These are phyloP conservation scores for Metschnikowia bowlesiae DNA, from an alignment of 805 yeast genomes.

Conservation along the genomic window DNA sequence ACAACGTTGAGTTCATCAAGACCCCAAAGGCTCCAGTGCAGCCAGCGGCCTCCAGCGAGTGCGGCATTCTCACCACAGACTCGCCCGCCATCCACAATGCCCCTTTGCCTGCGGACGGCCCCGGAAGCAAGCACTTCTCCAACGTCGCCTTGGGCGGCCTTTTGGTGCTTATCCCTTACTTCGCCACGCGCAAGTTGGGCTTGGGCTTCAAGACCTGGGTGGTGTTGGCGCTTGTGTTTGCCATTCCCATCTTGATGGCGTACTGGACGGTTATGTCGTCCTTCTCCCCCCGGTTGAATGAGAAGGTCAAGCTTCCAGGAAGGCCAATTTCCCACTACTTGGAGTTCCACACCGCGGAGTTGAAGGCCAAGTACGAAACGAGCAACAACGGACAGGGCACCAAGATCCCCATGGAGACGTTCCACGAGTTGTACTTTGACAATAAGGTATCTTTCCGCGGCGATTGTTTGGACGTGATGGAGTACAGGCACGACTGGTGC, in stretches of 20 bases:
- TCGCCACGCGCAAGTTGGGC: constrained; percentile 60
- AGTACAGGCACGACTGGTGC: constrained; percentile 91
- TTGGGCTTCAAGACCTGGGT: constrained; percentile 66
- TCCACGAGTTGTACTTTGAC: constrained; percentile 82
- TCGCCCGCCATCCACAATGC: constrained; percentile 79
- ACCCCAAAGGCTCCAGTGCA: constrained; percentile 51
- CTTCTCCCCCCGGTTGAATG: constrained; percentile 76
- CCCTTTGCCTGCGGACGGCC: constrained; percentile 87
- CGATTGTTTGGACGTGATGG: constrained; percentile 77
- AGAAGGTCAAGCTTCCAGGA: constrained; percentile 70
- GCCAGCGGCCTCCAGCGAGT: constrained; percentile 27
- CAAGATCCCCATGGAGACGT: constrained; percentile 89
- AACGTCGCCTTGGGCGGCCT: constrained; percentile 51
- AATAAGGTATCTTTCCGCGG: constrained; percentile 85
- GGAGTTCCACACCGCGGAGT: constrained; percentile 72
- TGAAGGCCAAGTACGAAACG: constrained; percentile 56
- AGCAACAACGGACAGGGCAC: constrained; percentile 53
- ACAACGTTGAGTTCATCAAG: constrained; percentile 49
- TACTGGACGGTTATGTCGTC: constrained; percentile 80
- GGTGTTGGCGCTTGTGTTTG: constrained; percentile 51
- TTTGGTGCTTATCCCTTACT: constrained; percentile 56
- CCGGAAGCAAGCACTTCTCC: constrained; percentile 73
- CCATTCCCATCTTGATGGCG: constrained; percentile 70
- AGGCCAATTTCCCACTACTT: constrained; percentile 74
- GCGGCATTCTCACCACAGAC: constrained; percentile 37